phyloP scores from a whole-genome alignment of 495 filamentous ascomycete species.

The Jackrogersella minutella region DNA sequence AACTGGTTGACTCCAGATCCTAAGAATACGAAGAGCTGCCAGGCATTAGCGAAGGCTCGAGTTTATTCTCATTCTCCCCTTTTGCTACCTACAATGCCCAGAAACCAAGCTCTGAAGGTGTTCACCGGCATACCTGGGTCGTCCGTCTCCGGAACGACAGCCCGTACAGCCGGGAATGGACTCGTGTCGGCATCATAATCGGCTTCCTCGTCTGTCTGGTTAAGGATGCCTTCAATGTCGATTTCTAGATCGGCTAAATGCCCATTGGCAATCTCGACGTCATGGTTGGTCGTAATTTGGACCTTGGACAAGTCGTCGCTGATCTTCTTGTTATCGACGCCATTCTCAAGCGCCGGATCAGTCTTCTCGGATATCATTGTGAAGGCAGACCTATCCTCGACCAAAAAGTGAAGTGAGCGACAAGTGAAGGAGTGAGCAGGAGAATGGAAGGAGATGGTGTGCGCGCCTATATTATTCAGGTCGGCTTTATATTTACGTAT shows the following conservation, averaged over 20 bases:
- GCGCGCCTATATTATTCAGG: neutral
- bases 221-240: constrained; percentile 39
- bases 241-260: constrained; percentile 45
- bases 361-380: constrained; percentile 14
- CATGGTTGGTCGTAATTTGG: neutral
- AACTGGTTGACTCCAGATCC: constrained; percentile 43
- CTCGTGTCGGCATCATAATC: constrained; percentile 43
- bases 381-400: neutral
- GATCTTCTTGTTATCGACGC: constrained; percentile 7
- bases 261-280: constrained; percentile 43
- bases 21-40: constrained; percentile 41
- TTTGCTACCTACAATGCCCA: constrained; percentile 40
- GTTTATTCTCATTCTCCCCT: neutral
- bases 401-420: neutral
- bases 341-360: neutral
- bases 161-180: constrained; percentile 52
- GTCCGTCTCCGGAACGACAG: constrained; percentile 50
- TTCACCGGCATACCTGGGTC: constrained; percentile 42
- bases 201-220: constrained; percentile 51
- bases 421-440: neutral
- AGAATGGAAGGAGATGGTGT: neutral
- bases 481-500: constrained; percentile 1
- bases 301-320: constrained; percentile 10
- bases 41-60: neutral
- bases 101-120: constrained; percentile 44